Evolutionary conservation across 352 stramenopile species (phyloP), one percentile per base, ranked within the genome.

Genomic region (Aphanomyces astaci): DNA sequence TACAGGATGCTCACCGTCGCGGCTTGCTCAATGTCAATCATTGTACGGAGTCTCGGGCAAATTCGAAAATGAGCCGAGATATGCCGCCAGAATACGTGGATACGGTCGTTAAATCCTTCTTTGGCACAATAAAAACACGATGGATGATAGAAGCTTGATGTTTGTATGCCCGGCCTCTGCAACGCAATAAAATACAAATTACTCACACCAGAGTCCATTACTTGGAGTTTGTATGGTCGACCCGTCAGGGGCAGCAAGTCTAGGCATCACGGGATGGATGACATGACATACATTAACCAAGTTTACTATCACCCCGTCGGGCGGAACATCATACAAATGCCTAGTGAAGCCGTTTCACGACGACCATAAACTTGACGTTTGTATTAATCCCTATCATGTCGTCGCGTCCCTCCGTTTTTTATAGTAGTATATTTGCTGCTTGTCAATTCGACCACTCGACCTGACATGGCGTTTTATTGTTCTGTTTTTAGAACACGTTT

Each of bases 1-100:
- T 68, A 68, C 9, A 68, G 51, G 27, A 68, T 68, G 51, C 62
- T 68, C 48, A 68, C 62, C n/a, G 62, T 68, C 19, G 62, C 62
- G 13, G 62, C 62, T 48, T 68, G 62, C 32, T 68, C 62, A 28
- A 68, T 68, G 22, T 68, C 62, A 24, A 68, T 68, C 49, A 52
- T 68, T 15, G 7, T 33, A 39, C 51, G 10, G 48, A 22, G n/a
- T 22, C 5, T 10, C 19, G 15, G 43, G 62, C 17, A 68, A 68
- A 68, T 68, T 52, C 48, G 32, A 62, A 68, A 68, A 25, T 68
- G 46, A 59, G 15, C 10, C 9, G 7, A 4, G 51, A 59, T 27
- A 25, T 25, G 22, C 7, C 9, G 7, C 9, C 9, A n/a, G 45
- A 7, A 5, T 7, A 7, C 9, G 19, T 25, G 9, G 9, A n/a